phyloP scores from a whole-genome alignment of 495 filamentous ascomycete species.

The Xylaria castorea region DNA sequence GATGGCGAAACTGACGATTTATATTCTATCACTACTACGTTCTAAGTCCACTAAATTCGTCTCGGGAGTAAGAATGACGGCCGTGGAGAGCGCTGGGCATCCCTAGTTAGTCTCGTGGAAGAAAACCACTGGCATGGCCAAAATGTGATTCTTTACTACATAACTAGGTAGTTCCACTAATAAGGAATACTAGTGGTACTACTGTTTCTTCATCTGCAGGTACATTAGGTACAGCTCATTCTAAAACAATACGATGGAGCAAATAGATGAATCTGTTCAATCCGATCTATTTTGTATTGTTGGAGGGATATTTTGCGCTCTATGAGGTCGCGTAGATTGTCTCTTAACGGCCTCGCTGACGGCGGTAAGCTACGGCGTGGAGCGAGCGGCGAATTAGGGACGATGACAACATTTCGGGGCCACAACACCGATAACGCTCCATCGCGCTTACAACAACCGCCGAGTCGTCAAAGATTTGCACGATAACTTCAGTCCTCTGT shows the following conservation, averaged over 20 bases:
- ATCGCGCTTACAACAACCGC: slow-evolving; percentile 10
- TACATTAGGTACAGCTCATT: neutral
- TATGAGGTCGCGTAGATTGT: neutral
- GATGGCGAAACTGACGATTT: slow-evolving; percentile 5
- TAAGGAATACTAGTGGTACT: neutral
- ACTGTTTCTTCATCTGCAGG: neutral
- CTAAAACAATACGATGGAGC: neutral
- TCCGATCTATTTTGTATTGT: neutral
- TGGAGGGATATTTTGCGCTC: neutral
- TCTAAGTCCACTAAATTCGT: neutral
- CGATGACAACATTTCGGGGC: neutral
- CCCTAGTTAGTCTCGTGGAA: neutral
- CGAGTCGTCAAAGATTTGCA: neutral
- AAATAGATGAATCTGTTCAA: neutral
- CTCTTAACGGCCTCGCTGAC: neutral
- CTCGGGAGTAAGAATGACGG: slow-evolving; percentile 25
- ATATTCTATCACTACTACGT: slow-evolving; percentile 8
- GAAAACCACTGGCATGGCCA: neutral
- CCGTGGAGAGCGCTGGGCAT: neutral
- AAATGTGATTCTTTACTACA: neutral
- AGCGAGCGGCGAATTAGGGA: slow-evolving; percentile 5
- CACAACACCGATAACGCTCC: slow-evolving; percentile 13
- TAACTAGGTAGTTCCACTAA: neutral
- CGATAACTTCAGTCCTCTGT: neutral
- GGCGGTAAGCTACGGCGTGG: neutral